These are phyloP conservation scores for Blepharisma stoltei DNA, from an alignment of 73 alveolate genomes.

Conservation along the genomic window DNA sequence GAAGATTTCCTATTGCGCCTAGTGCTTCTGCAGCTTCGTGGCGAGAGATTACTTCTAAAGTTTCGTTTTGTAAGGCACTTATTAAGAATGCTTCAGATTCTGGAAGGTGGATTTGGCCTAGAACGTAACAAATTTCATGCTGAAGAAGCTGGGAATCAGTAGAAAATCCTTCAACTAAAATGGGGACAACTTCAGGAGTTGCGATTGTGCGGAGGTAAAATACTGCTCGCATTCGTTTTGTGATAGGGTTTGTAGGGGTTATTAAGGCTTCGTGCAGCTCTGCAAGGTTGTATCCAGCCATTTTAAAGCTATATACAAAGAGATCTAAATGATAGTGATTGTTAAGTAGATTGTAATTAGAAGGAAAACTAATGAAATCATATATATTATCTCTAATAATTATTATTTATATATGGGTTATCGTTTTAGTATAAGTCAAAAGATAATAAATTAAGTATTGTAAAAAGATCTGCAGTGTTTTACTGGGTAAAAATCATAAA, in stretches of 20 bases:
- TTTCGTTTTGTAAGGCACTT: constrained; percentile 40
- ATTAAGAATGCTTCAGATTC: constrained; percentile 50
- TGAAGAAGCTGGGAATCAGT: constrained; percentile 37
- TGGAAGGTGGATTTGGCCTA: constrained; percentile 58
- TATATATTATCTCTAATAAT: too few relatives aligned
- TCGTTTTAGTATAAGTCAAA: too few relatives aligned
- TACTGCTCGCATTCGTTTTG: constrained; percentile 38
- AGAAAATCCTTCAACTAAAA: constrained; percentile 52
- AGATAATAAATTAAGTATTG: too few relatives aligned
- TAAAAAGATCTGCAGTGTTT: too few relatives aligned
- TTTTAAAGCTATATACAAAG: not conserved
- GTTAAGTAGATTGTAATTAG: too few relatives aligned
- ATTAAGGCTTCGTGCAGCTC: constrained; percentile 7
- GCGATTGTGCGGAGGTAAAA: constrained; percentile 57
- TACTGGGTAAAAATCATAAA: too few relatives aligned
- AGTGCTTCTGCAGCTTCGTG: constrained; percentile 81
- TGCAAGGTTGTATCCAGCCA: not conserved
- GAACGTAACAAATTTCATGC: constrained; percentile 71
- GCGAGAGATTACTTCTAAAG: constrained; percentile 44
- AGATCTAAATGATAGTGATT: too few relatives aligned
- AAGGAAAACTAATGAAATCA: too few relatives aligned
- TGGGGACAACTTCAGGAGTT: constrained; percentile 43
- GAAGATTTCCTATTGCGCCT: constrained; percentile 36
- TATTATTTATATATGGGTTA: too few relatives aligned
- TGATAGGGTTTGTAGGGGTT: constrained; percentile 6